Conservation (phyloP, 2,329 filamentous ascomycete genomes). For the Basipetospora chlamydospora region DNA sequence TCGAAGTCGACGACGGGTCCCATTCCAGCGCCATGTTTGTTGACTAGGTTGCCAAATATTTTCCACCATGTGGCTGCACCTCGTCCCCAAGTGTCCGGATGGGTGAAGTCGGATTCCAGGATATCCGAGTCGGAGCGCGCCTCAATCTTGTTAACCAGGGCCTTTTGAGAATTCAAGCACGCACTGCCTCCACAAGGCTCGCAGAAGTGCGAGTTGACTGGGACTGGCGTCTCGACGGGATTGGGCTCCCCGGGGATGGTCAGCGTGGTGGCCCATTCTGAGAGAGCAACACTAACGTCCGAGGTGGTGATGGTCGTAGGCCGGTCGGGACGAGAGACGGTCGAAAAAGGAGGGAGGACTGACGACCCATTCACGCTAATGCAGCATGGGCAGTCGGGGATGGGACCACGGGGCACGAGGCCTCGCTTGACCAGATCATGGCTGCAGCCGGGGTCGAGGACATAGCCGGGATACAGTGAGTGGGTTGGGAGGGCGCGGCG, state of each 20-base stretch:
- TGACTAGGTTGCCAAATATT: background rate
- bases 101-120: background rate
- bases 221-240: background rate
- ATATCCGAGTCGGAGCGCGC: background rate
- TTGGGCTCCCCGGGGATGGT: background rate
- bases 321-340: background rate
- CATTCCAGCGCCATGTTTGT: background rate
- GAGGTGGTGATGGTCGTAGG: background rate
- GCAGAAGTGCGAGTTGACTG: background rate
- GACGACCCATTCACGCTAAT: background rate
- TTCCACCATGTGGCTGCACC: slow-evolving; percentile 1
- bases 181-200: background rate
- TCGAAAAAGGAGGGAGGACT: background rate
- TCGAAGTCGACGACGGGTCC: background rate
- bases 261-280: background rate
- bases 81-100: background rate
- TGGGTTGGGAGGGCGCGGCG: no score
- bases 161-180: background rate
- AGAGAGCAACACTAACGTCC: background rate
- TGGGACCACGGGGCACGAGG: background rate
- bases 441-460: slow-evolving; percentile 8
- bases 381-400: slow-evolving; percentile 1
- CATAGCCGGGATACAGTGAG: no score
- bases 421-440: background rate
- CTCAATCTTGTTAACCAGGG: background rate